phyloP scores from a whole-genome alignment of 352 stramenopile species.

The Plasmopara viticola region DNA sequence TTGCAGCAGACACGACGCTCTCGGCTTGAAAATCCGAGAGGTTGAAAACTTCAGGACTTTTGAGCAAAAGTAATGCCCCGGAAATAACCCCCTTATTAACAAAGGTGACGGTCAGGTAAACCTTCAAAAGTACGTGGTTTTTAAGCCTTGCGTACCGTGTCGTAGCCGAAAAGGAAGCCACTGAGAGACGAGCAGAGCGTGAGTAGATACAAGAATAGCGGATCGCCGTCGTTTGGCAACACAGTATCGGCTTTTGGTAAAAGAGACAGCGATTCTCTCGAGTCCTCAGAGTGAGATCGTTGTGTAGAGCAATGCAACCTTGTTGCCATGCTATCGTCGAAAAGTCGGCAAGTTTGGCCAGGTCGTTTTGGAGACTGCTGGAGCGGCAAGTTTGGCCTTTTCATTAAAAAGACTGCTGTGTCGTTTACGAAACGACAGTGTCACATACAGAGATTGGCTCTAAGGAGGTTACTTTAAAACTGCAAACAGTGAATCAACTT shows the following conservation, averaged over 20 bases:
- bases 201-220: conserved; percentile 39
- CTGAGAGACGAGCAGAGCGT: conserved; percentile 66
- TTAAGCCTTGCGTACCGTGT: conserved; percentile 54
- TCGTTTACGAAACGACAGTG: too few species aligned
- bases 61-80: conserved; percentile 64
- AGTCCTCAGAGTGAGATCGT: not conserved
- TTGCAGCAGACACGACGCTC: conserved; percentile 60
- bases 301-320: not conserved
- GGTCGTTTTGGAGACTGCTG: not conserved
- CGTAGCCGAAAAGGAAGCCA: conserved; percentile 81
- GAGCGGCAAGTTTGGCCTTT: not conserved
- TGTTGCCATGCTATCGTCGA: not conserved
- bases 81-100: conserved; percentile 59
- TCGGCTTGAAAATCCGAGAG: conserved; percentile 55
- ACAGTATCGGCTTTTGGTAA: not conserved
- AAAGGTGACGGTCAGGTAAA: not conserved
- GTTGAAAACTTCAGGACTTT: conserved; percentile 55
- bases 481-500: too few species aligned
- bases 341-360: not conserved
- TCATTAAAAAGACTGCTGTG: too few species aligned
- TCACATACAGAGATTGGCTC: too few species aligned
- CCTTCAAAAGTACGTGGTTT: conserved; percentile 6
- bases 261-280: not conserved
- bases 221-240: not conserved
- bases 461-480: too few species aligned